These are phyloP conservation scores for Davidsoniella eucalypti DNA, from an alignment of 2,329 filamentous ascomycete species.

Conservation along the genomic window DNA sequence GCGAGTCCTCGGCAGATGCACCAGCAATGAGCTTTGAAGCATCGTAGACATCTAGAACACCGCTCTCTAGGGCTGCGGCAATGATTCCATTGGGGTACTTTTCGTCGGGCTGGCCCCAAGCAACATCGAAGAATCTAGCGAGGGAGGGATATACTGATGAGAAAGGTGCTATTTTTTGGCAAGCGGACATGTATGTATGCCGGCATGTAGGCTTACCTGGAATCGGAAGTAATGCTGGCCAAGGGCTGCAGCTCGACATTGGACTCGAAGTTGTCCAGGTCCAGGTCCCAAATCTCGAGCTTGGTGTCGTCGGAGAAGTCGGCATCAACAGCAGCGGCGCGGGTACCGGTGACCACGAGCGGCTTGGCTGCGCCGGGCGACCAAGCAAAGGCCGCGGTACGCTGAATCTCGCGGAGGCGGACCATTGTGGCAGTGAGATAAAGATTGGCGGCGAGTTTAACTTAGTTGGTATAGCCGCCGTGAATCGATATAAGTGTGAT, in stretches of 20 bases:
- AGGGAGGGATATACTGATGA: background rate
- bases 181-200: background rate
- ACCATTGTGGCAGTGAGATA: conserved; percentile 49
- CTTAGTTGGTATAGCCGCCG: background rate
- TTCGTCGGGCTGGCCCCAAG: conserved; percentile 72
- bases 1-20: conserved; percentile 41
- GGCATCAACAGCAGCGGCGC: conserved; percentile 85
- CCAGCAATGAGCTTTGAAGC: conserved; percentile 50
- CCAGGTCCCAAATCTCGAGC: conserved; percentile 89
- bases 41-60: conserved; percentile 85
- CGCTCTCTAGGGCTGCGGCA: conserved; percentile 88
- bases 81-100: conserved; percentile 75
- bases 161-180: no score
- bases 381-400: conserved; percentile 96
- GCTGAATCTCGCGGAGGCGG: conserved; percentile 85
- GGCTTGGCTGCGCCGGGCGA: conserved; percentile 66
- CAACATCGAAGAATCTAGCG: conserved; percentile 87
- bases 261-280: conserved; percentile 58
- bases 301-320: conserved; percentile 97
- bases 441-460: background rate
- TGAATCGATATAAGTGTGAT: background rate
- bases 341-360: conserved; percentile 80
- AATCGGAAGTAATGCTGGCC: conserved; percentile 71
- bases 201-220: conserved; percentile 48
- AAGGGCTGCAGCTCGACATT: conserved; percentile 73